These are phyloP conservation scores for Fusarium sp. DNA, from an alignment of 2,329 filamentous ascomycete genomes.

Conservation along the genomic window DNA sequence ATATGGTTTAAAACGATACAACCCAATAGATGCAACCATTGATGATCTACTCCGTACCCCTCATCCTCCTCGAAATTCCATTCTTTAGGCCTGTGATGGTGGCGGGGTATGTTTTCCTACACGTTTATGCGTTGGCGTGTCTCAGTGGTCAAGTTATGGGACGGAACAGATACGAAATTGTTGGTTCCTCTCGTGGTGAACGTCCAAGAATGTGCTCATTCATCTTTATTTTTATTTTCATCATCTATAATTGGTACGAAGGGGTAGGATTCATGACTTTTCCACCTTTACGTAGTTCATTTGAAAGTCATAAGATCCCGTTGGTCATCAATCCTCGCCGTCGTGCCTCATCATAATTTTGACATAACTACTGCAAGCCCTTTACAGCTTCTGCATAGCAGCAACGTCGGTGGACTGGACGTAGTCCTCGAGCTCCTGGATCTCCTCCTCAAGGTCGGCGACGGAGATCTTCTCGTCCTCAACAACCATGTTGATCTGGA, in stretches of 20 bases:
- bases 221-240: conserved; percentile 36
- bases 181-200: no score
- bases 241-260: conserved; percentile 46
- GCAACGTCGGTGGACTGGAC: conserved; percentile 94
- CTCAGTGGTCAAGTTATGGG: background rate
- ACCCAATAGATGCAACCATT: conserved; percentile 21
- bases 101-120: conserved; percentile 12
- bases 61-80: conserved; percentile 19
- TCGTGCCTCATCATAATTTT: conserved; percentile 53
- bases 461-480: conserved; percentile 97
- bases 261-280: conserved; percentile 44
- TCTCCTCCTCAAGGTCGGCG: conserved; percentile 88
- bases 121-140: background rate
- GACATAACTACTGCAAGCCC: conserved; percentile 41
- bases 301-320: conserved; percentile 42
- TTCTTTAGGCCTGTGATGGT: conserved; percentile 2
- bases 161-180: no score
- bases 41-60: conserved; percentile 31
- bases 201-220: conserved; percentile 3
- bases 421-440: conserved; percentile 87
- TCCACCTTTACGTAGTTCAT: conserved; percentile 47
- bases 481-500: conserved; percentile 97
- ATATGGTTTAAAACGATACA: conserved; percentile 45
- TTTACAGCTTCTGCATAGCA: conserved; percentile 94
- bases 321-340: conserved; percentile 50